Percentiles rank a stretch among this genome's conserved stretches.
Evolutionary conservation across 768 basidiomycete species (phyloP).

Genomic region (Suillus clintonianus): DNA sequence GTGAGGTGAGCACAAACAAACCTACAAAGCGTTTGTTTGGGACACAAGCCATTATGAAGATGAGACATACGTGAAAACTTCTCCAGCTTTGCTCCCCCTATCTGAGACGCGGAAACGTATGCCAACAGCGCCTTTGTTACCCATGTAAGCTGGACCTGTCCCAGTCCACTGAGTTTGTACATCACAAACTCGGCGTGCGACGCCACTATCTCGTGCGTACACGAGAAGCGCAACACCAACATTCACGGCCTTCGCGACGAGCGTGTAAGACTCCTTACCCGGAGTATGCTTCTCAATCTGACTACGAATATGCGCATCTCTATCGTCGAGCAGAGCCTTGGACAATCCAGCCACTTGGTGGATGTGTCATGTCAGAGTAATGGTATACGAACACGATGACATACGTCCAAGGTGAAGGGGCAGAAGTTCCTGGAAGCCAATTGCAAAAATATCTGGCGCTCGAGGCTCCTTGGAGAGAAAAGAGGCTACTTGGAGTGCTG

Average conservation of each 20-base stretch:
- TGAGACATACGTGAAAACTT: constrained; percentile 76
- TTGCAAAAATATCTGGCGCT: constrained; percentile 84
- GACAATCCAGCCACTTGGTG: constrained; percentile 76
- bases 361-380: background rate
- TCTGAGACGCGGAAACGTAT: constrained; percentile 75
- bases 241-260: constrained; percentile 79
- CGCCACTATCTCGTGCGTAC: constrained; percentile 73
- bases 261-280: constrained; percentile 72
- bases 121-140: constrained; percentile 95
- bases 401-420: constrained; percentile 85
- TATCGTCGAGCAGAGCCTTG: constrained; percentile 63
- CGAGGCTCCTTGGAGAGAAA: constrained; percentile 64
- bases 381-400: constrained; percentile 32
- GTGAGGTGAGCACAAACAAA: constrained; percentile 94
- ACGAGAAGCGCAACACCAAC: constrained; percentile 88
- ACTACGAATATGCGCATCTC: constrained; percentile 70
- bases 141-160: constrained; percentile 74
- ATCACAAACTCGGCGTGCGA: constrained; percentile 61
- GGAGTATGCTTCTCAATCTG: constrained; percentile 74
- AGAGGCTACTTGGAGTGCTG: constrained; percentile 74
- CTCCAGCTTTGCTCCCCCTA: constrained; percentile 57
- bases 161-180: constrained; percentile 79
- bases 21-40: constrained; percentile 39
- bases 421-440: constrained; percentile 92
- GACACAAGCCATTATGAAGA: background rate